These are phyloP conservation scores for Suillus spraguei DNA, from an alignment of 768 basidiomycete species.

Conservation along the genomic window DNA sequence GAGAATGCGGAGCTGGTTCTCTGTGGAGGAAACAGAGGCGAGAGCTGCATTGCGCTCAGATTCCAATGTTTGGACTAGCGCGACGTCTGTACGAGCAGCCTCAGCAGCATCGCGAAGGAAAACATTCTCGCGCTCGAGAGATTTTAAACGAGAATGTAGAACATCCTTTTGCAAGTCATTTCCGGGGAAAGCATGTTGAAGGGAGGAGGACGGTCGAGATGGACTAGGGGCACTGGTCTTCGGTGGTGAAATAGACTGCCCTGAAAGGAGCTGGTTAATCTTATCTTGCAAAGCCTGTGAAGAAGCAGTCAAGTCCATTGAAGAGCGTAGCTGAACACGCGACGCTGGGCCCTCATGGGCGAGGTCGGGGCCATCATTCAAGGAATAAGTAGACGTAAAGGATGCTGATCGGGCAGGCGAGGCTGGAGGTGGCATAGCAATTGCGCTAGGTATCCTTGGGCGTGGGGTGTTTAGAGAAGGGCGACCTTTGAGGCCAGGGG, in stretches of 20 bases:
- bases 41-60: conserved; percentile 48
- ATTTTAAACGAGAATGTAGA: conserved; percentile 47
- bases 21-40: conserved; percentile 43
- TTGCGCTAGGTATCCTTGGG: conserved; percentile 66
- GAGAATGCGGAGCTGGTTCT: conserved; percentile 41
- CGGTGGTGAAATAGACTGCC: conserved; percentile 21
- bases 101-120: conserved; percentile 47
- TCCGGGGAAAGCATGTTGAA: conserved; percentile 44
- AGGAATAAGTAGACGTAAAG: conserved; percentile 39
- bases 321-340: conserved; percentile 22
- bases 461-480: conserved; percentile 50
- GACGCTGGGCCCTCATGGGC: conserved; percentile 13
- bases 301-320: conserved; percentile 41
- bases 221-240: conserved; percentile 17
- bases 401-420: conserved; percentile 50
- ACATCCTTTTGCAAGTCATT: conserved; percentile 13
- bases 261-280: conserved; percentile 46
- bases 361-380: conserved; percentile 32
- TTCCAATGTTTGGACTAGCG: conserved; percentile 35
- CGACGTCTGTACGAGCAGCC: conserved; percentile 24
- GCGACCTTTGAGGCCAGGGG: conserved; percentile 32
- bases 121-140: conserved; percentile 71
- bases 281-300: conserved; percentile 49
- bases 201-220: conserved; percentile 25
- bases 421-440: conserved; percentile 78